Percentiles rank a stretch among this genome's conserved stretches.
phyloP scores from a whole-genome alignment of 805 yeast genomes.

The Wickerhamomyces alni region DNA sequence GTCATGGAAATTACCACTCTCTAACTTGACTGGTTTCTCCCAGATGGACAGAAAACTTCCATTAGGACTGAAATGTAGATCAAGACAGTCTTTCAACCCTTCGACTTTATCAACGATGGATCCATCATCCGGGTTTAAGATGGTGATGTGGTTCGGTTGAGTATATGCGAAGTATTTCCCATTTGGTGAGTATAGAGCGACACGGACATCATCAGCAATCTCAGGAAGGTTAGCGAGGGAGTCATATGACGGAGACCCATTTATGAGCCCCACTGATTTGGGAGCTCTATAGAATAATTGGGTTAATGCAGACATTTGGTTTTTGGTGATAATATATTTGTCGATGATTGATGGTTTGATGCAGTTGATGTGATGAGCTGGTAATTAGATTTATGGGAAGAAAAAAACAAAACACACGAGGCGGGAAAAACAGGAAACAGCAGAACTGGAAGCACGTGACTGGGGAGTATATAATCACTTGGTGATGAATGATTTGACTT shows the following conservation, averaged over 20 bases:
- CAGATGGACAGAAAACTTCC: constrained; percentile 82
- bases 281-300: constrained; percentile 42
- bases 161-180: constrained; percentile 70
- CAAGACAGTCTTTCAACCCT: constrained; percentile 58
- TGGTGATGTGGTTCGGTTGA: constrained; percentile 52
- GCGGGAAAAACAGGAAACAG: too few relatives aligned
- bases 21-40: constrained; percentile 76
- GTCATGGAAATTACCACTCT: constrained; percentile 69
- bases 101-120: constrained; percentile 41
- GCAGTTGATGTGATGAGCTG: too few relatives aligned
- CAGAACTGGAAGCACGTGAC: too few relatives aligned
- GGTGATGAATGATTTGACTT: too few relatives aligned
- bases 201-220: constrained; percentile 45
- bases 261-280: constrained; percentile 45
- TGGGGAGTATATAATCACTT: too few relatives aligned
- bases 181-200: constrained; percentile 59
- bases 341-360: too few relatives aligned
- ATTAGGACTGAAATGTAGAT: constrained; percentile 81
- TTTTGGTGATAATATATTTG: too few relatives aligned
- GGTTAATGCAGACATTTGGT: constrained; percentile 20
- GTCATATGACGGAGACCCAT: constrained; percentile 36
- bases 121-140: constrained; percentile 52
- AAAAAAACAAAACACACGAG: not conserved
- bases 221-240: constrained; percentile 20
- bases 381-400: not conserved